Evolutionary conservation across 495 filamentous ascomycete species (phyloP).

Genomic region (Neurospora sp.): DNA sequence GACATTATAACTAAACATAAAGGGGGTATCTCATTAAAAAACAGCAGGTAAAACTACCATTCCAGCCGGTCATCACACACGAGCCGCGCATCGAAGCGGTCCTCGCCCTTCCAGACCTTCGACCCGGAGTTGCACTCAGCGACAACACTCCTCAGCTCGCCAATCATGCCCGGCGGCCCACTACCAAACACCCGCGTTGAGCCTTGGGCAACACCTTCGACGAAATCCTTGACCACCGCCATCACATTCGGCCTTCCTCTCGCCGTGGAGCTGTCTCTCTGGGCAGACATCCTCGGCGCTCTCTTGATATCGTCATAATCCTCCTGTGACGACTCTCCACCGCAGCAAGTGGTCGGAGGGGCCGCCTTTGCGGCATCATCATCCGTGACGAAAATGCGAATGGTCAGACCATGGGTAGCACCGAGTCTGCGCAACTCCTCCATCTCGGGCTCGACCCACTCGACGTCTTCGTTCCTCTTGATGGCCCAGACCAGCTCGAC

Average conservation of each 20-base stretch:
- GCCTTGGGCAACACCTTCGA: conserved; percentile 28
- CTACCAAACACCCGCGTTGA: conserved; percentile 49
- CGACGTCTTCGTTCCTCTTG: conserved; percentile 39
- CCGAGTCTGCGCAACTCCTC: conserved; percentile 31
- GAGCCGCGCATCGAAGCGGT: conserved; percentile 44
- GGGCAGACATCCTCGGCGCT: neutral
- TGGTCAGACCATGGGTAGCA: conserved; percentile 28
- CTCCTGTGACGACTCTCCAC: conserved; percentile 1
- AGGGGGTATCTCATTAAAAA: conserved; percentile 4
- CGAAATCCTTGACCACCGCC: conserved; percentile 26
- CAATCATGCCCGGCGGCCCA: conserved; percentile 51
- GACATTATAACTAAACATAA: neutral
- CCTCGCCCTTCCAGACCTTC: conserved; percentile 46
- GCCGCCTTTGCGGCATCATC: conserved; percentile 5
- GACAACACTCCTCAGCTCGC: conserved; percentile 44
- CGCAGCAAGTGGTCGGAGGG: neutral
- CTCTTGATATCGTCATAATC: conserved; percentile 4
- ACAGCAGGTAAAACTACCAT: conserved; percentile 17
- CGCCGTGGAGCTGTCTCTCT: conserved; percentile 3
- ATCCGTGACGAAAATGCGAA: conserved; percentile 50
- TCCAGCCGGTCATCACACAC: conserved; percentile 46
- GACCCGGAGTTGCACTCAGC: conserved; percentile 39
- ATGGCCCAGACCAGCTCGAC: conserved; percentile 56
- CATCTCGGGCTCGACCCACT: conserved; percentile 51
- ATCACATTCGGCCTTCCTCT: conserved; percentile 22